These are phyloP conservation scores for Aspergillus hiratsukae DNA, from an alignment of 2,329 filamentous ascomycete genomes.

Conservation along the genomic window DNA sequence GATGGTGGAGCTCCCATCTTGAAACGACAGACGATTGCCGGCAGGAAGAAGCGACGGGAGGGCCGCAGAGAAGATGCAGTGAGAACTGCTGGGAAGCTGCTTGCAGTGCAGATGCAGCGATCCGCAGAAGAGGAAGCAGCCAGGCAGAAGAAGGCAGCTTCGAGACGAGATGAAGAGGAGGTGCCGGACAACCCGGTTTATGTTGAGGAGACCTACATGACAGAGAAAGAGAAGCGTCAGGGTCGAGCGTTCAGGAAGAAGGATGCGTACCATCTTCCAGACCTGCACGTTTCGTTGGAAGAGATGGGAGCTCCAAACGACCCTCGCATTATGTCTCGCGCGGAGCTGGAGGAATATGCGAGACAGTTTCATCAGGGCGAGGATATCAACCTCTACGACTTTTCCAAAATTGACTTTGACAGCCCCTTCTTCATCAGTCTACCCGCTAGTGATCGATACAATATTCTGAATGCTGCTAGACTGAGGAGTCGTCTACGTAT, in stretches of 20 bases:
- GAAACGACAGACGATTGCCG: conserved; percentile 85
- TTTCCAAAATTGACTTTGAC: conserved; percentile 97
- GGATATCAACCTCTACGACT: conserved; percentile 85
- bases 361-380: conserved; percentile 87
- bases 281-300: conserved; percentile 70
- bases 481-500: conserved; percentile 84
- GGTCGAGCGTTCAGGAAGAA: conserved; percentile 80
- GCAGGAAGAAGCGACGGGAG: conserved; percentile 73
- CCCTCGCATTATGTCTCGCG: conserved; percentile 91
- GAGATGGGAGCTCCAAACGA: conserved; percentile 89
- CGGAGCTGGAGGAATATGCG: conserved; percentile 91
- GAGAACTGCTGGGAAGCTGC: conserved; percentile 80
- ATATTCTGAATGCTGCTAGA: conserved; percentile 91
- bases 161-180: conserved; percentile 56
- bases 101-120: conserved; percentile 92
- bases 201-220: conserved; percentile 83
- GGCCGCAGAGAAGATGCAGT: conserved; percentile 89
- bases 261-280: conserved; percentile 92
- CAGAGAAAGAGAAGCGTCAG: conserved; percentile 66
- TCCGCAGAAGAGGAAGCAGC: conserved; percentile 78
- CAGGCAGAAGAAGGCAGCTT: conserved; percentile 51
- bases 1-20: conserved; percentile 89
- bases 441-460: conserved; percentile 87
- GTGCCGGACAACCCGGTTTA: conserved; percentile 77
- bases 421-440: conserved; percentile 91